Evolutionary conservation across 2,329 filamentous ascomycete genomes (phyloP).

Genomic region (Ilyonectria destructans): DNA sequence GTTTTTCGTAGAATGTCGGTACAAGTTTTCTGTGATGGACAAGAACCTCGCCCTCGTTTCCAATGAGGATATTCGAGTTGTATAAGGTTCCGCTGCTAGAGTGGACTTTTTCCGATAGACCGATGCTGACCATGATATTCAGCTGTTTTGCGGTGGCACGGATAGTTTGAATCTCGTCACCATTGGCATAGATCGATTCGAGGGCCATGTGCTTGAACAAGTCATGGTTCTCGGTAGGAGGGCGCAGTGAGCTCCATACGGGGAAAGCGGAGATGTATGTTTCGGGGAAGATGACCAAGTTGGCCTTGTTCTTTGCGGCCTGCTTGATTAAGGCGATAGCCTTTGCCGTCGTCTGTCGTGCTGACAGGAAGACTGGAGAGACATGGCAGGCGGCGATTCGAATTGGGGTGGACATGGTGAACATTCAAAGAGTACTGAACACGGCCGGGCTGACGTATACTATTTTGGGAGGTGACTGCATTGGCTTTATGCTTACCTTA

Average conservation of each 20-base stretch:
- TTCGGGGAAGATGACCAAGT: slow-evolving; percentile 70
- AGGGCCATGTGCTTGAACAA: slow-evolving; percentile 63
- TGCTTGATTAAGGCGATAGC: slow-evolving; percentile 61
- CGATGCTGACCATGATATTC: slow-evolving; percentile 62
- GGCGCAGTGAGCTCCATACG: slow-evolving; percentile 63
- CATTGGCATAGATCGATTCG: slow-evolving; percentile 63
- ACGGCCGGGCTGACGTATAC: too few species aligned
- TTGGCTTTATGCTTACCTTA: too few species aligned
- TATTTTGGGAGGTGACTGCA: too few species aligned
- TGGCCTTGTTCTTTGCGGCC: slow-evolving; percentile 61
- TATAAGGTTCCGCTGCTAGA: slow-evolving; percentile 64
- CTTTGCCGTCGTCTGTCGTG: slow-evolving; percentile 63
- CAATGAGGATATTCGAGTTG: slow-evolving; percentile 68
- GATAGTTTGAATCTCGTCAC: slow-evolving; percentile 62
- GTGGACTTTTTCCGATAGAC: slow-evolving; percentile 64
- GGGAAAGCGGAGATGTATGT: slow-evolving; percentile 69
- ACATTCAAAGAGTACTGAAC: too few species aligned
- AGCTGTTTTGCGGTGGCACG: slow-evolving; percentile 56
- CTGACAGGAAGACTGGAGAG: slow-evolving; percentile 64
- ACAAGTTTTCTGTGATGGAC: slow-evolving; percentile 70
- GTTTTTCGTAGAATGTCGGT: slow-evolving; percentile 72
- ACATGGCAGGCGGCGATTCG: slow-evolving; percentile 56
- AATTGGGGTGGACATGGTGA: slow-evolving; percentile 26
- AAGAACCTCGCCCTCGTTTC: slow-evolving; percentile 60
- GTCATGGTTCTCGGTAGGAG: slow-evolving; percentile 66